Conservation (phyloP, 495 filamentous ascomycete genomes). For the Penicillium bialowiezense region DNA sequence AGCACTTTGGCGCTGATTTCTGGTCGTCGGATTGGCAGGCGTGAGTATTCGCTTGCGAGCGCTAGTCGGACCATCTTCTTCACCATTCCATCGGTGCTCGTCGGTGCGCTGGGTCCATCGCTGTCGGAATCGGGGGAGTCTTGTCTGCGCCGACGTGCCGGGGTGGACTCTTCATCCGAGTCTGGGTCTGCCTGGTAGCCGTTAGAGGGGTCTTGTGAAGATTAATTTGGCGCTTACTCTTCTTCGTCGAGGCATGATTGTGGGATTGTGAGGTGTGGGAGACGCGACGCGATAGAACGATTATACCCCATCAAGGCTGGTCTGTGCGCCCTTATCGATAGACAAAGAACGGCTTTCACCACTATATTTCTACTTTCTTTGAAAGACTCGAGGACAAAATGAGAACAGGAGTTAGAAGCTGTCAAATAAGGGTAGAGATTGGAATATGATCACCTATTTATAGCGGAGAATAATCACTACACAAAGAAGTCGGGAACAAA, state of each 20-base stretch:
- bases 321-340: slow-evolving; percentile 22
- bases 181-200: slow-evolving; percentile 3
- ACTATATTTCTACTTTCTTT: no score
- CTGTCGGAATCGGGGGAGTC: slow-evolving; percentile 19
- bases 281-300: slow-evolving; percentile 17
- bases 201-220: background rate
- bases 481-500: no score
- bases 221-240: slow-evolving; percentile 26
- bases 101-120: slow-evolving; percentile 28
- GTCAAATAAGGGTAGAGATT: no score
- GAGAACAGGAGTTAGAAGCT: no score
- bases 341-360: no score
- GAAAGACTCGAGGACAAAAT: no score
- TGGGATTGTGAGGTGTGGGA: background rate
- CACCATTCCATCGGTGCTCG: slow-evolving; percentile 62
- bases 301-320: slow-evolving; percentile 22
- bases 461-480: no score
- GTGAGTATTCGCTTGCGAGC: slow-evolving; percentile 82
- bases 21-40: slow-evolving; percentile 68
- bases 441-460: no score
- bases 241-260: slow-evolving; percentile 38
- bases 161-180: slow-evolving; percentile 1
- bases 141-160: slow-evolving; percentile 11
- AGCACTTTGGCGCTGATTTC: slow-evolving; percentile 72
- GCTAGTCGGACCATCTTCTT: slow-evolving; percentile 93